Evolutionary conservation across 148 eudicot genomes (phyloP).

Genomic region (Amaranthus palmeri): DNA sequence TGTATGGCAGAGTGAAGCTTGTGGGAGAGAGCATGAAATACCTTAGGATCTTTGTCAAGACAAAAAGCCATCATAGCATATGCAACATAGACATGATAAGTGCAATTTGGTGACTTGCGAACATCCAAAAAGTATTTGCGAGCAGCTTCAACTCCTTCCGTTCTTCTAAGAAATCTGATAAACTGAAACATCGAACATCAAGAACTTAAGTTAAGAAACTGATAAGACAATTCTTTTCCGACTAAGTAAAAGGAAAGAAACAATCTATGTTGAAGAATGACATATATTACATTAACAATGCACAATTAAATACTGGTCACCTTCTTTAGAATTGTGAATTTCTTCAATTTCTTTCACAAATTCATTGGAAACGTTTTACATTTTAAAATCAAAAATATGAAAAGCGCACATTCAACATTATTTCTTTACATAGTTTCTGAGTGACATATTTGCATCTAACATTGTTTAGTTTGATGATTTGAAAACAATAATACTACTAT

Average conservation of each 20-base stretch:
- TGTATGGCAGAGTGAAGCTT: neutral
- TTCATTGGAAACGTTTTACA: neutral
- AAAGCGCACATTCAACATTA: neutral
- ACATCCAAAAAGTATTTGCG: conserved; percentile 87
- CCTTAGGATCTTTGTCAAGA: conserved; percentile 97
- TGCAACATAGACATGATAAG: conserved; percentile 93
- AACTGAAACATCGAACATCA: conserved; percentile 56
- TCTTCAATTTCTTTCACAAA: neutral
- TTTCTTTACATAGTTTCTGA: neutral
- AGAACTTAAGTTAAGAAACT: conserved; percentile 7
- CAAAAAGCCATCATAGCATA: conserved; percentile 97
- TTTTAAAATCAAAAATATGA: neutral
- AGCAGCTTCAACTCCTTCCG: conserved; percentile 96
- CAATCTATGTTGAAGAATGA: neutral
- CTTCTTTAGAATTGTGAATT: neutral
- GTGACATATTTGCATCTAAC: neutral
- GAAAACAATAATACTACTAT: neutral
- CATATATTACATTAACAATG: neutral
- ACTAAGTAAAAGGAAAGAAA: neutral
- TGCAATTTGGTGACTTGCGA: conserved; percentile 87
- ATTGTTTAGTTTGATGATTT: neutral
- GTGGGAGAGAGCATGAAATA: conserved; percentile 19
- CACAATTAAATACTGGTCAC: neutral
- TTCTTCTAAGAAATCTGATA: conserved; percentile 93
- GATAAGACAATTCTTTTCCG: neutral